Base-by-base conservation (phyloP, 2,329 filamentous ascomycete genomes). In the Colletotrichum truncatum region DNA sequence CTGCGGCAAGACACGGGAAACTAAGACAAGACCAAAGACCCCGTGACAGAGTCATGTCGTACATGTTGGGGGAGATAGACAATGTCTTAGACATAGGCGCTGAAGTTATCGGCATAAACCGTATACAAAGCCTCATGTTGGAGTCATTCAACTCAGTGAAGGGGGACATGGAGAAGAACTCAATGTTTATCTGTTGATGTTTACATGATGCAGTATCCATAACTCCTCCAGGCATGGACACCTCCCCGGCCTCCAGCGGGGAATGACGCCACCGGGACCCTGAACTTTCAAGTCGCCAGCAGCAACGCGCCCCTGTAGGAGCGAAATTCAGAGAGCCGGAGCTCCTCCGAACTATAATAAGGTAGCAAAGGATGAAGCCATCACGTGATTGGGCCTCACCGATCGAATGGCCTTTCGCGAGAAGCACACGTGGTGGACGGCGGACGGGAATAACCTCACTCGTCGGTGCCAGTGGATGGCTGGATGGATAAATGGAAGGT, bases 261-360 rank as follows among this genome's bases (percentile, higher is more conserved):
- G 54, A 36, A 57, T 57, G 54, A 57, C 54, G 39, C 54, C 54
- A 57, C 54, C 51, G 39, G n/a, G 53, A 46, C 54, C 54, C 54
- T 57, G 39, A 21, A 45, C n/a, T n/a, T n/a, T n/a, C n/a, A n/a
- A n/a, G n/a, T n/a, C 32, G 23, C 32, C 49, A 38, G n/a, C 30
- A 8, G 30, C 49, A 16, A 21, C 39, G 18, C 18, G 18, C 39
- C 39, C 39, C n/a, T 14, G 45, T 26, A 49, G 45, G 32, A 49
- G 45, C 45, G 48, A 52, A 36, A 25, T 52, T 52, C 48, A 52
- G 14, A 18, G 21, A 8, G 16, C 23, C 12, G 5, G 18, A 39
- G 7, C 36, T 39, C 16, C 16, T 7, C 36, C 36, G 36, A 39
- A n/a, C n/a, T n/a, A n/a, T n/a, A n/a, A n/a, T n/a, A n/a, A n/a